Percentiles rank a stretch among this genome's conserved stretches.
Conservation (phyloP, 768 basidiomycete species). For the Russula virescens region DNA sequence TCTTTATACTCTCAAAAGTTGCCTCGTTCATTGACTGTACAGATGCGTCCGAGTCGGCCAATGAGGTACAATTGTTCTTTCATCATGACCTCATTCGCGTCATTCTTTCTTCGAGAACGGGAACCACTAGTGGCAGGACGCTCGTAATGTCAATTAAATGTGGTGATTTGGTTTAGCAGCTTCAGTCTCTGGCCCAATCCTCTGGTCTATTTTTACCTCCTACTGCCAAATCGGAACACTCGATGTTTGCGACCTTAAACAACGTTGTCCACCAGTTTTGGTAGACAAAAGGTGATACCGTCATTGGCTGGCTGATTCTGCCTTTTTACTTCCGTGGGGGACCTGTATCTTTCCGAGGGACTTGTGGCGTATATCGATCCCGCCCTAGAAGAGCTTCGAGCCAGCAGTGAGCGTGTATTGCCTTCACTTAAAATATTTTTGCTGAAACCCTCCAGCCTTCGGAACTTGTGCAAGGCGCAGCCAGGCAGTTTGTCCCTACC, state of each 20-base stretch:
- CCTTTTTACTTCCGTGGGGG: not conserved
- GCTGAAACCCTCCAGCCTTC: not conserved
- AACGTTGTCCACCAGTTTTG: not conserved
- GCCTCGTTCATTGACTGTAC: not conserved
- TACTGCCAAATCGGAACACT: not conserved
- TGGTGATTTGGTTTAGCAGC: not conserved
- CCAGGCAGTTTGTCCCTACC: not conserved
- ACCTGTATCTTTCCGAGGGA: not conserved
- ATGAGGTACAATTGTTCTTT: not conserved
- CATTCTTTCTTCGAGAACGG: not conserved
- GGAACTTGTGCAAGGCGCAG: not conserved
- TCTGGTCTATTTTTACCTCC: not conserved
- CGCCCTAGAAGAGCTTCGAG: not conserved
- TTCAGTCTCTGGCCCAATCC: not conserved
- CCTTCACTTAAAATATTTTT: not conserved
- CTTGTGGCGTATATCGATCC: not conserved
- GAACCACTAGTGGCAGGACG: not conserved
- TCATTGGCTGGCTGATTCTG: not conserved
- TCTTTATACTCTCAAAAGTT: not conserved
- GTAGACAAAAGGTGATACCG: not conserved
- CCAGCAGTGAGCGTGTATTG: not conserved
- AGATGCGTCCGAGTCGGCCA: no score
- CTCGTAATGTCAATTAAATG: not conserved
- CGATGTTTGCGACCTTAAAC: not conserved
- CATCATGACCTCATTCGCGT: not conserved